Base-by-base conservation (phyloP, 805 yeast genomes). In the Cyberlindnera mycetangii region DNA sequence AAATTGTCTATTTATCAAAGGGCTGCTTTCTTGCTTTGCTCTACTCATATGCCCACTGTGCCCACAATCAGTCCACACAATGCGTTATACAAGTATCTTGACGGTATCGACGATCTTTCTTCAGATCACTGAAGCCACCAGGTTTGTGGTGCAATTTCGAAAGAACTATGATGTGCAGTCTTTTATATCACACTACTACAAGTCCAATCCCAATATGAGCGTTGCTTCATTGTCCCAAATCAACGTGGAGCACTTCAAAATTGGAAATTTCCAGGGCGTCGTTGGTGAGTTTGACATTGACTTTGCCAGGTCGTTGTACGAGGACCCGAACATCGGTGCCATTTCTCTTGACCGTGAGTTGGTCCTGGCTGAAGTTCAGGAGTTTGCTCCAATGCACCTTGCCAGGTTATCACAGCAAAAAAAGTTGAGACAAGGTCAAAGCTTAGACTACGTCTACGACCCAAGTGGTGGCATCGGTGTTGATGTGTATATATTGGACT, bases 351-450 rank as follows among this genome's bases (percentile, higher is more conserved):
- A 68, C 45, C 55, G 68, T 32, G 57, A 56, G 6, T 56, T 69
- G 27, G 61, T 60, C 8, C 41, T 71, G 30, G 61, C 70, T 15
- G 67, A 66, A 16, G 65, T 66, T 18, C 75, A 71, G 50, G 66
- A 66, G 31, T 54, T 62, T 50, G 70, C 76, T 3, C 76, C 78
- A 5, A 57, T 58, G 24, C 78, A 74, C 45, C 58, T 73, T 42
- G 68, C 67, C 1, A 58, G 73, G 24, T 50, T 71, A n/a, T 68
- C 73, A 2, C 74, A 72, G 45, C 44, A 45, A 5, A 51, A 58
- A 16, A 49, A 50, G 20, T 48, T 67, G 30, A 48, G 49, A 14
- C 37, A 47, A n/a, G 51, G 54, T 10, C 67, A 53, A n/a, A 51
- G 61, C 41, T 51, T 58, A 44, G 70, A 70, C 44, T 74, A 64